Evolutionary conservation across 2,329 filamentous ascomycete species (phyloP).

Genomic region (Ophiostoma montium): DNA sequence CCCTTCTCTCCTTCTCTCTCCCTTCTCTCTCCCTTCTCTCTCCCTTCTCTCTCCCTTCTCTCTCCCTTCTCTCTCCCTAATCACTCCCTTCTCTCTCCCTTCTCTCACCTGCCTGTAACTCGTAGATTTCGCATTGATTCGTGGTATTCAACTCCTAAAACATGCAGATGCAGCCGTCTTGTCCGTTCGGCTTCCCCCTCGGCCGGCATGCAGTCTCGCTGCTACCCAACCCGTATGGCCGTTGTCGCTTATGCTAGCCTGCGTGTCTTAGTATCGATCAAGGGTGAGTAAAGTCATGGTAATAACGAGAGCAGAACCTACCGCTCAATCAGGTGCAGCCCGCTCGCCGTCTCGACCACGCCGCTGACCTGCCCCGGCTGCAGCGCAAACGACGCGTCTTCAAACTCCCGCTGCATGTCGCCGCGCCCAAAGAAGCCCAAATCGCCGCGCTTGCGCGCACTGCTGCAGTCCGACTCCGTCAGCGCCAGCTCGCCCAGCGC

Average conservation of each 20-base stretch:
- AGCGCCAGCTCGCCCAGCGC: conserved; percentile 71
- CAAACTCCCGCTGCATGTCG: conserved; percentile 98
- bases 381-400: conserved; percentile 86
- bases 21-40: too few relatives aligned
- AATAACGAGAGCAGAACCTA: conserved; percentile 25
- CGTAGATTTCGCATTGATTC: too few relatives aligned
- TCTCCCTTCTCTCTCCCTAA: too few relatives aligned
- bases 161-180: too few relatives aligned
- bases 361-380: conserved; percentile 75
- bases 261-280: not conserved
- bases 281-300: not conserved
- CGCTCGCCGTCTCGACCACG: conserved; percentile 83
- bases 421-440: conserved; percentile 87
- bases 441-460: conserved; percentile 84
- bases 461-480: conserved; percentile 90
- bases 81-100: too few relatives aligned
- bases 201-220: not conserved
- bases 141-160: too few relatives aligned
- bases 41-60: too few relatives aligned
- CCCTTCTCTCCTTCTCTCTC: too few relatives aligned
- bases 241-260: conserved; percentile 4
- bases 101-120: too few relatives aligned
- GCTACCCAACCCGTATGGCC: not conserved
- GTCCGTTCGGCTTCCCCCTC: too few relatives aligned
- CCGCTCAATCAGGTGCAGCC: conserved; percentile 92